Base-by-base conservation (phyloP, 2,329 filamentous ascomycete species). In the Fusarium stilboides region DNA sequence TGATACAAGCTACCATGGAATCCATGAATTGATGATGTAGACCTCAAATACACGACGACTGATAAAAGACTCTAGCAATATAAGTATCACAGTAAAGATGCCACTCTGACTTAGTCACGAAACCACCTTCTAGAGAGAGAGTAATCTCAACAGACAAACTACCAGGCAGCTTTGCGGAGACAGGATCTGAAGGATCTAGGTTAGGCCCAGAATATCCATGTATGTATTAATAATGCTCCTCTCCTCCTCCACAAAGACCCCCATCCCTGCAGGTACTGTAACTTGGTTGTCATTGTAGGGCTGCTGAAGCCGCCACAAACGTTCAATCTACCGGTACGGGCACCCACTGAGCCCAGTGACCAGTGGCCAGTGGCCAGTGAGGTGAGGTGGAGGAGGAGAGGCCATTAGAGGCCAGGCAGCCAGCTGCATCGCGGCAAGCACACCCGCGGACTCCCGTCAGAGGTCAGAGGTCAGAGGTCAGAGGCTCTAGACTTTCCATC, bases 351-450 rank as follows among this genome's bases (percentile, higher is more conserved):
- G 28, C 28, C 10, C 28, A 31, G 28, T 31, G 28, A 10, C 28
- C 28, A 31, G 28, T 31, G 28, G 8, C 26, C 26, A 9, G 28
- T 24, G 22, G 7, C 22, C 22, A 24, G 22, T 24, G 22, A 24
- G 10, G 22, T 24, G 22, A 24, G 10, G 28, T 31, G 28, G 28
- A 31, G 26, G 26, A 28, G 26, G 26, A 8, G 26, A 28, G 26
- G 39, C 14, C 20, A 33, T 44, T 42, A 31, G 28, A 31, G 55
- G 54, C 68, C 63, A 74, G 71, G 71, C 71, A 74, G 55, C 71
- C 69, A 73, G 53, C 62, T 62, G 51, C 43, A 74, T 73, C 71
- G 71, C 57, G 71, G 71, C 67, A 62, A 62, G 44, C 52, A 49
- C 57, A 44, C 55, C 53, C 15, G 36, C 22, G 37, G 44, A 44